Evolutionary conservation across 306 rosid genomes (phyloP).

Genomic region (Dalbergia oliveri): DNA sequence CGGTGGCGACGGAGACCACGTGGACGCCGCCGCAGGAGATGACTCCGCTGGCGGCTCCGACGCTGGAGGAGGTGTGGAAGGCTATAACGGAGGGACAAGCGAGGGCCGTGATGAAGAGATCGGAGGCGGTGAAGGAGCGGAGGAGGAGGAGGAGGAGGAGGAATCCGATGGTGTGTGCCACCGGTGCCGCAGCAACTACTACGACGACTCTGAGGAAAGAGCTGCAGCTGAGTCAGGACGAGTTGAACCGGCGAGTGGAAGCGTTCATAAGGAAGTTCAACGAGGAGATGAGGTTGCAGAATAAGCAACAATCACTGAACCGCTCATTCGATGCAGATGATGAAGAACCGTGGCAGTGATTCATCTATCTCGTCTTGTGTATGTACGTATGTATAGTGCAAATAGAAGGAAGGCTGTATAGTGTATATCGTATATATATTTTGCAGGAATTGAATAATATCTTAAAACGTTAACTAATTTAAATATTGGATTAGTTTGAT

Average conservation of each 20-base stretch:
- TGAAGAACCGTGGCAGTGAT: too few species aligned
- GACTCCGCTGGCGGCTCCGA: slow-evolving; percentile 38
- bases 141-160: slow-evolving; percentile 44
- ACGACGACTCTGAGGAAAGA: slow-evolving; percentile 47
- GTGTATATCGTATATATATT: too few species aligned
- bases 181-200: not conserved
- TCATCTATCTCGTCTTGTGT: too few species aligned
- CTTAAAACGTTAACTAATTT: not conserved
- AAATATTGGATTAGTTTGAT: not conserved
- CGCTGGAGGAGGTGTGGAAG: slow-evolving; percentile 81
- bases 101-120: slow-evolving; percentile 40
- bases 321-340: not conserved
- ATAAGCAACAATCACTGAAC: slow-evolving; percentile 28
- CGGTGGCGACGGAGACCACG: not conserved
- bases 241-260: slow-evolving; percentile 79
- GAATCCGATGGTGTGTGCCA: slow-evolving; percentile 12
- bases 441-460: not conserved
- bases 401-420: too few species aligned
- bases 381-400: too few species aligned
- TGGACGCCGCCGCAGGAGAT: not conserved
- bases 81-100: slow-evolving; percentile 63
- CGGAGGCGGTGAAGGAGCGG: slow-evolving; percentile 49
- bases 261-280: slow-evolving; percentile 73
- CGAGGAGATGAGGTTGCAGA: slow-evolving; percentile 74
- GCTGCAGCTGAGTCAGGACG: slow-evolving; percentile 61